Evolutionary conservation across 352 stramenopile species (phyloP), one percentile per base, ranked within the genome.

Genomic region (Phytophthora capsici): DNA sequence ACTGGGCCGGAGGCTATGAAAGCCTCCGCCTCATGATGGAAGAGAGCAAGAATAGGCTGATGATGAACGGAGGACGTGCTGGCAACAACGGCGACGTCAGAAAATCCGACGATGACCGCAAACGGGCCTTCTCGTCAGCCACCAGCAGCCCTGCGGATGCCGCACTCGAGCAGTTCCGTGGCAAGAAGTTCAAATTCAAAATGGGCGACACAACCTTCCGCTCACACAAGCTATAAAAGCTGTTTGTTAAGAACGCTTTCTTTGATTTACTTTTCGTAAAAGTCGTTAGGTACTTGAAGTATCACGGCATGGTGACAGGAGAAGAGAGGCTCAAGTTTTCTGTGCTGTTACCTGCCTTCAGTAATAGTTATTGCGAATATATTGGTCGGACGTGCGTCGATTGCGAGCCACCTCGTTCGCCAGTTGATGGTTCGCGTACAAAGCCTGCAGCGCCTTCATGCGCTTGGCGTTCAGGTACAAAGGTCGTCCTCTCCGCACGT

Each of bases 321-420:
- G n/a, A n/a, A n/a, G n/a, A n/a, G n/a, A n/a, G n/a, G n/a, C n/a
- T n/a, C n/a, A n/a, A n/a, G n/a, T n/a, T n/a, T n/a, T n/a, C n/a
- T n/a, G n/a, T n/a, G n/a, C n/a, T n/a, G n/a, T n/a, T 48, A 7
- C 45, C 48, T 20, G 36, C 30, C 17, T 40, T 75, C 65, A 94
- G 71, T 93, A 94, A 74, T 89, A 93, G 63, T 93, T 91, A 66
- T 88, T 91, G 41, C 85, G 81, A 58, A 95, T 95, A 61, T 92
- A 94, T 69, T 93, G 85, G 51, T 95, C 88, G 5, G 88, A 95
- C 6, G 88, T 93, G 48, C 86, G 85, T 20, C 88, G 85, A 62
- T 93, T 93, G 28, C 86, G 85, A 6, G 85, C 78, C 10, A 95
- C 86, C 63, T 94, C 86, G 49, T 92, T 90, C 3, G 84, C 86